Evolutionary conservation across 176 grass and related monocot genomes (phyloP).

Genomic region (Rhynchospora pubera): DNA sequence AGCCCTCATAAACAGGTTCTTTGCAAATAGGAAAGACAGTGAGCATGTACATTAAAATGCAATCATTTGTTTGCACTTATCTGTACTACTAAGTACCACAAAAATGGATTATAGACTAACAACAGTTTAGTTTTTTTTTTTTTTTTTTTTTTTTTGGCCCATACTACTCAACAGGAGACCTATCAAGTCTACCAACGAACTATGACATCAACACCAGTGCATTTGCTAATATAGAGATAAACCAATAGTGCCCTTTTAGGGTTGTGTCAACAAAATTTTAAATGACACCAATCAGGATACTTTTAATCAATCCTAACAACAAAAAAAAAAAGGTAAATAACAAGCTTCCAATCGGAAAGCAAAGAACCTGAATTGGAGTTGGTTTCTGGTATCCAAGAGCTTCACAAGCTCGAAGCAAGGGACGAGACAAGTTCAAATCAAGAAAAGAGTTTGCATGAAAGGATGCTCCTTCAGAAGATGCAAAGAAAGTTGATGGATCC

Average conservation of each 20-base stretch:
- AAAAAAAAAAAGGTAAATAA: neutral
- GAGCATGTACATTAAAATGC: no score
- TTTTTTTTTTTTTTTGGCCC: no score
- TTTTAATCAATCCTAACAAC: neutral
- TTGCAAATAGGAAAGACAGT: no score
- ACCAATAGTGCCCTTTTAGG: neutral
- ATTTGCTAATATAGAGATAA: neutral
- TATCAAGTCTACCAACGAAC: neutral
- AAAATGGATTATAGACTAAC: no score
- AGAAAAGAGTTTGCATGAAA: slow-evolving; percentile 93
- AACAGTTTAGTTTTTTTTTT: no score
- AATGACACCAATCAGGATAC: neutral
- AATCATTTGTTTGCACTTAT: no score
- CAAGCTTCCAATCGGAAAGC: neutral
- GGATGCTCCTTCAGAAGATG: slow-evolving; percentile 60
- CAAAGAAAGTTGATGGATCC: slow-evolving; percentile 47
- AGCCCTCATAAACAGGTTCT: no score
- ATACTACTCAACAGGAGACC: neutral
- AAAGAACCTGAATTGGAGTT: slow-evolving; percentile 85
- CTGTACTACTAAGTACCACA: no score
- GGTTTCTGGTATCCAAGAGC: slow-evolving; percentile 89
- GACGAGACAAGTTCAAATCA: slow-evolving; percentile 78
- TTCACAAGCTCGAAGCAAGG: slow-evolving; percentile 82
- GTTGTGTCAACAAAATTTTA: neutral
- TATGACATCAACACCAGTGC: neutral